phyloP scores from a whole-genome alignment of 441 rosid species.

The Macaranga tanarius region DNA sequence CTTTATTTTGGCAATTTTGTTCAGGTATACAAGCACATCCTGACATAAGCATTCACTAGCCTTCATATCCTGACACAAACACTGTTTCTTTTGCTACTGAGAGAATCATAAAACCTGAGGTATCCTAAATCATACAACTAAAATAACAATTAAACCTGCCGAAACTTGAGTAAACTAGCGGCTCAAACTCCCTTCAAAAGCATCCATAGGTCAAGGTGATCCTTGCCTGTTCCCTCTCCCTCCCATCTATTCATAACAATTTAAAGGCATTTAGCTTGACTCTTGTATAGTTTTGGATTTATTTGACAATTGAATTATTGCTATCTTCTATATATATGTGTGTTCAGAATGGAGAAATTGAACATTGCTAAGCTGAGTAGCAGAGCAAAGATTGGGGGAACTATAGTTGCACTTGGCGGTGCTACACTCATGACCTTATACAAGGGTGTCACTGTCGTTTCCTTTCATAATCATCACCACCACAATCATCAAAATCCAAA shows the following conservation, averaged over 20 bases:
- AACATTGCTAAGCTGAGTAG: background rate
- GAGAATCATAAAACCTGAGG: too few relatives aligned
- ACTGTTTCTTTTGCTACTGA: too few relatives aligned
- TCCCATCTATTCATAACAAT: background rate
- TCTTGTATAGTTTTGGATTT: background rate
- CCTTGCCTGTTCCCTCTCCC: too few relatives aligned
- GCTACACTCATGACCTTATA: constrained; percentile 11
- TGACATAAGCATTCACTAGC: too few relatives aligned
- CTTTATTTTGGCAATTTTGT: background rate
- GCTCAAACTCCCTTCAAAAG: too few relatives aligned
- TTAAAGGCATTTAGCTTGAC: background rate
- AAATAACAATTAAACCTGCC: too few relatives aligned
- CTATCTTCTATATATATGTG: background rate
- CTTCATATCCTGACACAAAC: too few relatives aligned
- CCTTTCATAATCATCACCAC: background rate
- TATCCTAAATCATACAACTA: too few relatives aligned
- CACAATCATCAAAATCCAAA: background rate
- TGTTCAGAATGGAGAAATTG: background rate
- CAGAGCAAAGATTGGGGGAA: constrained; percentile 12
- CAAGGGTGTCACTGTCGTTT: background rate
- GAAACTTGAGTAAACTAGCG: too few relatives aligned
- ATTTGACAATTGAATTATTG: background rate
- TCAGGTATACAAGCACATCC: background rate
- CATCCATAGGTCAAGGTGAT: too few relatives aligned
- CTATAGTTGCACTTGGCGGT: constrained; percentile 5